Evolutionary conservation across 306 rosid species (phyloP), one percentile per base, ranked within the genome.

Genomic region (Datisca glomerata): DNA sequence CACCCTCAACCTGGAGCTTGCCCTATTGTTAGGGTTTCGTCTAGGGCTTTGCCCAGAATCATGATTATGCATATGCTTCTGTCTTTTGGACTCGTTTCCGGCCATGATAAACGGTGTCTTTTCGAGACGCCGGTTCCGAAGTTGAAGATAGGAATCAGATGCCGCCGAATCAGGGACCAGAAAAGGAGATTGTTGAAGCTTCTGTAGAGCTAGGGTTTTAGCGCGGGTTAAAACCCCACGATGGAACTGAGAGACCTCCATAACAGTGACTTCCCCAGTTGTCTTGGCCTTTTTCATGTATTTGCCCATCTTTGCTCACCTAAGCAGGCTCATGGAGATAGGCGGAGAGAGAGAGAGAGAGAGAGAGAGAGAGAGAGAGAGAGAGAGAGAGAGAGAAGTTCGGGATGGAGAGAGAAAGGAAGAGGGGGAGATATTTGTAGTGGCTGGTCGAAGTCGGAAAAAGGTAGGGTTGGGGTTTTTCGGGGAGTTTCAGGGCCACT

Each of bases 211-310:
- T 36, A 84, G 77, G 66, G 95, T 80, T 70, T 75, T 80, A 44
- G 98, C 95, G 4, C 98, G 82, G 23, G 98, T 89, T 24, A 84
- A 64, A 32, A 89, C 98, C 12, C 98, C 95, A 21, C 52, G 64
- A 45, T 87, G 63, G 49, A 79, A 39, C 21, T 72, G 80, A 0
- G 86, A 49, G 20, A 78, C 71, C 48, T 89, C 95, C 69, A 80
- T 65, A 1, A 78, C 64, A 0, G 91, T 66, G 5, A 78, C 53
- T 22, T 80, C 75, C 10, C 71, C 71, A 2, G 70, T 22, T 2
- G 80, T 56, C 53, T 89, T 84, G 33, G 81, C 50, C 57, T 80
- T 84, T 67, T 75, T 78, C 80, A 84, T 89, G 78, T 89, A 89
- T 74, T 80, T 89, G 0, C 93, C 98, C 98, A 89, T 89, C 21